Percentiles rank a stretch among this genome's conserved stretches.
Conservation (phyloP, 345 rosid species). For the Anastatica hierochuntica region DNA sequence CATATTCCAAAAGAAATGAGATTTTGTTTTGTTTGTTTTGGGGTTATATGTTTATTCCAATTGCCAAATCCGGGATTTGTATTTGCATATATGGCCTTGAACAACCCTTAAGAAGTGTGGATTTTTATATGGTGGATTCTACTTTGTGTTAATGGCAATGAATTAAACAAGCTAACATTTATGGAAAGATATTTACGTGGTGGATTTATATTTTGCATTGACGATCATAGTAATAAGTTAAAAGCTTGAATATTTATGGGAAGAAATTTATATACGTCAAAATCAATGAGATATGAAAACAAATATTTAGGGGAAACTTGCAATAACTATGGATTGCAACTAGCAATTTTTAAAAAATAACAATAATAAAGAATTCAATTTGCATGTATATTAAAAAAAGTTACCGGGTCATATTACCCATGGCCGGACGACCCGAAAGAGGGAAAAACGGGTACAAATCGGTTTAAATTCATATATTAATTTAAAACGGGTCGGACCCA, state of each 20-base stretch:
- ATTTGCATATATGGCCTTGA: conserved; percentile 12
- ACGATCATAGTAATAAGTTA: too few relatives aligned
- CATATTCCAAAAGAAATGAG: conserved; percentile 17
- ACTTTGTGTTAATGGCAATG: too few relatives aligned
- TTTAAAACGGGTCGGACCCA: conserved; percentile 23
- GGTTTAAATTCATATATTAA: background rate
- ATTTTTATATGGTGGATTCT: background rate
- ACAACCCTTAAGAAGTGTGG: conserved; percentile 5
- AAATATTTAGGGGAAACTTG: conserved; percentile 6
- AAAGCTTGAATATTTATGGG: too few relatives aligned
- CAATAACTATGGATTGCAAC: conserved; percentile 12
- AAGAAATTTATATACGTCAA: too few relatives aligned
- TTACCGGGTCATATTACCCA: conserved; percentile 12
- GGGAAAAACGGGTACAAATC: conserved; percentile 14
- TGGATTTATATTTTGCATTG: too few relatives aligned
- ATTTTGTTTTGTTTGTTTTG: conserved; percentile 7
- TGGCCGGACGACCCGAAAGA: conserved; percentile 17
- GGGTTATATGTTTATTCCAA: conserved; percentile 8
- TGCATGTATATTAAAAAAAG: background rate
- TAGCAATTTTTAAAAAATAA: background rate
- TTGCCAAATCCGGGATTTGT: conserved; percentile 26
- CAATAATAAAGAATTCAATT: background rate
- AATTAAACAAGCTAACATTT: too few relatives aligned
- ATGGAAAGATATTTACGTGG: too few relatives aligned
- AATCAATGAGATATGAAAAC: conserved; percentile 15